Conservation (phyloP, 208 protist genomes). For the Naegleria lovaniensis region DNA sequence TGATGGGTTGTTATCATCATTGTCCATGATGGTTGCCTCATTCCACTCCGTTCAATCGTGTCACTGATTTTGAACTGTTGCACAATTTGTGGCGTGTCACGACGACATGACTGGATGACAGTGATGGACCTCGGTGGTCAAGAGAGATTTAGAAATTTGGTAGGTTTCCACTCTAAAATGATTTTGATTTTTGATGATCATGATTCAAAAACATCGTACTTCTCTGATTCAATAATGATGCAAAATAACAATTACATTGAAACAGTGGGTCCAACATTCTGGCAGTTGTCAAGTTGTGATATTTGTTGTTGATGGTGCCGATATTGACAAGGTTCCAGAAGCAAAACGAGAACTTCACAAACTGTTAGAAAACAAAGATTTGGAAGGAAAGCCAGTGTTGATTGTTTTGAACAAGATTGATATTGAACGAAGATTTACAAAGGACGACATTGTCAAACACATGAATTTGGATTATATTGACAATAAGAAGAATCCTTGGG, state of each 20-base stretch:
- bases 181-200: neutral
- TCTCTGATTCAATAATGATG: no score
- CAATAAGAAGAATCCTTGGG: conserved; percentile 50
- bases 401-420: conserved; percentile 76
- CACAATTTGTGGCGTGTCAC: neutral
- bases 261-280: conserved; percentile 59
- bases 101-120: neutral
- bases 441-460: conserved; percentile 62
- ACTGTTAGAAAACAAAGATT: conserved; percentile 52
- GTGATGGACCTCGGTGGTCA: conserved; percentile 69
- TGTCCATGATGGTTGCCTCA: no score
- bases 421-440: conserved; percentile 64
- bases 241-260: no score
- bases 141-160: conserved; percentile 52
- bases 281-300: conserved; percentile 61
- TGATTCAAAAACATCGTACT: no score
- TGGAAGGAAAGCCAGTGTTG: conserved; percentile 57
- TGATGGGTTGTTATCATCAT: no score
- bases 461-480: conserved; percentile 54
- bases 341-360: conserved; percentile 59
- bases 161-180: neutral
- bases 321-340: conserved; percentile 53
- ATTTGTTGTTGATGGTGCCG: conserved; percentile 59
- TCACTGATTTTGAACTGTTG: neutral
- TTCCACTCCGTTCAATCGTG: neutral